Percentiles rank a stretch among this genome's conserved stretches.
Evolutionary conservation across 192 early-diverging fungal species (phyloP).

Genomic region (Podochytrium sp.): DNA sequence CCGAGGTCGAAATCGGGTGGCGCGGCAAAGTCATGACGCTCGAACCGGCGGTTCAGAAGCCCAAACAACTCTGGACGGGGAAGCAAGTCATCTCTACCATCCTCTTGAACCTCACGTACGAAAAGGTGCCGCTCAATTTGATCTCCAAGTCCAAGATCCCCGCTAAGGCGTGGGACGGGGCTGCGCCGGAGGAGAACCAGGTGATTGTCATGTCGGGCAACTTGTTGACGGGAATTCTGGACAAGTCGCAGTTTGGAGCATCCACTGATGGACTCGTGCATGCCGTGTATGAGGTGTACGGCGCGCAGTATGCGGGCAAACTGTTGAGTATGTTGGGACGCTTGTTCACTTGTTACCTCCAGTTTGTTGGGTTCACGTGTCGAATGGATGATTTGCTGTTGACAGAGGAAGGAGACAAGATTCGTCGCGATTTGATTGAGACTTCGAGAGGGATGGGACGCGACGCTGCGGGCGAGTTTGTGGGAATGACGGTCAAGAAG

Average conservation of each 20-base stretch:
- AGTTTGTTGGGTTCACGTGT: conserved; percentile 91
- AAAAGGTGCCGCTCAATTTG: conserved; percentile 79
- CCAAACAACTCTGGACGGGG: conserved; percentile 90
- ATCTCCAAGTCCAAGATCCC: conserved; percentile 86
- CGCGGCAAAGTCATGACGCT: conserved; percentile 82
- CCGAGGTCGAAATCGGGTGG: conserved; percentile 54
- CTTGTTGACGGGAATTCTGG: conserved; percentile 89
- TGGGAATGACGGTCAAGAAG: conserved; percentile 54
- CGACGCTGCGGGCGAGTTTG: conserved; percentile 74
- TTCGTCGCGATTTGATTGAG: conserved; percentile 75
- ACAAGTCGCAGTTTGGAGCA: conserved; percentile 97
- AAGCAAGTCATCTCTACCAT: conserved; percentile 97
- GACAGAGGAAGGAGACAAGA: conserved; percentile 77
- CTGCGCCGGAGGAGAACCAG: conserved; percentile 78
- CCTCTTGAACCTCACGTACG: conserved; percentile 86
- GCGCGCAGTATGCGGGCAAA: conserved; percentile 83
- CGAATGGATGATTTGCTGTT: conserved; percentile 98
- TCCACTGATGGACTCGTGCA: conserved; percentile 91
- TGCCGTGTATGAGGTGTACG: conserved; percentile 94
- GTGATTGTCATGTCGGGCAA: conserved; percentile 89
- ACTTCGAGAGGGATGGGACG: conserved; percentile 65
- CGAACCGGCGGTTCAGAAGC: conserved; percentile 88
- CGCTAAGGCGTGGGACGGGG: conserved; percentile 81
- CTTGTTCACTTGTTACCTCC: conserved; percentile 88
- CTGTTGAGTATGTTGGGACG: conserved; percentile 89